These are phyloP conservation scores for Fusarium robinianum DNA, from an alignment of 2,329 filamentous ascomycete genomes.

Conservation along the genomic window DNA sequence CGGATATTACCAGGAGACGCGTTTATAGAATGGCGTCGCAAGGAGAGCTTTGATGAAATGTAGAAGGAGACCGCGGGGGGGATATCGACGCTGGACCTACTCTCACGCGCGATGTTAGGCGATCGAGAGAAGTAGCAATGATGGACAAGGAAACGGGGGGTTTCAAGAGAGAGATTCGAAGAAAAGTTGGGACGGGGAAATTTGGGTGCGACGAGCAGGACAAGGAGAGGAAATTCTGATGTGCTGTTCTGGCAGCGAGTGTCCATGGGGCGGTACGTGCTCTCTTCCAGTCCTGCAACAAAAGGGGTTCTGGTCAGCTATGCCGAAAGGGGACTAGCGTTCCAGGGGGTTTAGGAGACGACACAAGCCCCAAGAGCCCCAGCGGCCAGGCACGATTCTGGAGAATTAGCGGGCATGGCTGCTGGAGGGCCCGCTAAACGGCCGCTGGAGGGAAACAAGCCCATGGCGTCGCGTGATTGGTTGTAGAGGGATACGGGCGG, in stretches of 20 bases:
- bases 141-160: slow-evolving; percentile 39
- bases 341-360: slow-evolving; percentile 19
- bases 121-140: slow-evolving; percentile 45
- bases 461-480: slow-evolving; percentile 28
- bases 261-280: slow-evolving; percentile 34
- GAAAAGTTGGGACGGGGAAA: no score
- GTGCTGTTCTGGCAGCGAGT: slow-evolving; percentile 39
- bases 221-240: slow-evolving; percentile 40
- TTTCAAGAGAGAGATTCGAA: slow-evolving; percentile 33
- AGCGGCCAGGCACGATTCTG: slow-evolving; percentile 30
- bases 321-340: slow-evolving; percentile 31
- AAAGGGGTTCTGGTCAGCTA: slow-evolving; percentile 43
- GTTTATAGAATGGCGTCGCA: slow-evolving; percentile 42
- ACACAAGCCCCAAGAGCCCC: slow-evolving; percentile 22
- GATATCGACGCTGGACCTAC: slow-evolving; percentile 28
- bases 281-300: slow-evolving; percentile 35
- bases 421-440: slow-evolving; percentile 21
- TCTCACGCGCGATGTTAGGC: slow-evolving; percentile 36
- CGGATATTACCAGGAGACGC: slow-evolving; percentile 39
- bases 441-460: slow-evolving; percentile 8
- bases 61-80: slow-evolving; percentile 32
- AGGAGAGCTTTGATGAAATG: slow-evolving; percentile 37
- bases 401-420: slow-evolving; percentile 39
- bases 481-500: slow-evolving; percentile 4
- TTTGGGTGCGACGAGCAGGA: slow-evolving; percentile 16